Conservation (phyloP, 2,329 filamentous ascomycete genomes). For the Coniochaeta sp. region DNA sequence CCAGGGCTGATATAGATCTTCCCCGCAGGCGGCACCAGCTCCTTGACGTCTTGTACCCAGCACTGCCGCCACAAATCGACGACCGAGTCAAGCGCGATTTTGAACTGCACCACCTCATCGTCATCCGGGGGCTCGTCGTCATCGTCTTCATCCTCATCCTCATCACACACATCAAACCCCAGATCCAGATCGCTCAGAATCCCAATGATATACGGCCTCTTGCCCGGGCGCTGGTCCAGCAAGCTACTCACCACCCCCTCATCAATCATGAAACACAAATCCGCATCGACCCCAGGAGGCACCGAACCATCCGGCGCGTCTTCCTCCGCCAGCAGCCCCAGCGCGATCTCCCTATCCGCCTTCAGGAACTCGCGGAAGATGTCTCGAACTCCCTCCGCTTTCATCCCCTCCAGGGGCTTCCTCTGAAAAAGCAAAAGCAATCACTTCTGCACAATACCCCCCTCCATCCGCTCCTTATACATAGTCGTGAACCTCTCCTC, state of each 20-base stretch:
- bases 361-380: background rate
- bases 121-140: background rate
- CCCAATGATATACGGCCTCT: conserved; percentile 3
- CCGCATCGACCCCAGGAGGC: background rate
- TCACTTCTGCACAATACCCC: background rate
- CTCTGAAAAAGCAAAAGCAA: background rate
- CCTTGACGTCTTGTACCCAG: background rate
- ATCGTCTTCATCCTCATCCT: background rate
- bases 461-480: background rate
- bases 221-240: conserved; percentile 1
- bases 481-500: conserved; percentile 1
- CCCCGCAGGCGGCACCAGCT: conserved; percentile 1
- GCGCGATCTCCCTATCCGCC: background rate
- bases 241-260: conserved; percentile 3
- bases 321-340: background rate
- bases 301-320: background rate
- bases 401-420: background rate
- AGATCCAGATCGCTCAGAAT: conserved; percentile 1
- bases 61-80: background rate
- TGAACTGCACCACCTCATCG: background rate
- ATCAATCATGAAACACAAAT: conserved; percentile 2
- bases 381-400: background rate
- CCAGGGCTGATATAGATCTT: conserved; percentile 2
- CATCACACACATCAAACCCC: no score
- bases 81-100: background rate